Evolutionary conservation across 345 rosid species (phyloP), one percentile per base, ranked within the genome.

Genomic region (Turritis glabra): DNA sequence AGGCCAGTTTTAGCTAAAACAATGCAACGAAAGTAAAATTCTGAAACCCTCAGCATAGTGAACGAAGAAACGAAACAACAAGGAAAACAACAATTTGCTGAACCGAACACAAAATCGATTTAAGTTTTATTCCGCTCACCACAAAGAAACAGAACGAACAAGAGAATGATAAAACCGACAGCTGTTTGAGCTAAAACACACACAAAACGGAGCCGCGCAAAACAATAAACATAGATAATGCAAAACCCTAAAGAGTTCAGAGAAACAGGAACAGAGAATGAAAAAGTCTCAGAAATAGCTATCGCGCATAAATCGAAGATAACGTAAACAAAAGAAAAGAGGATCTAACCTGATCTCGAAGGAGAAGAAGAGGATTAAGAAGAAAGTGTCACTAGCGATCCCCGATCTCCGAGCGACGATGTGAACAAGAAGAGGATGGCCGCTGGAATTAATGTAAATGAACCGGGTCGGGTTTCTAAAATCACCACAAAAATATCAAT

Each of bases 401-500:
- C 7, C 52, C 8, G 33, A 50, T 22, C 74, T 25, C 58, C 59
- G 9, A 59, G 11, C 40, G 27, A 35, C 62, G 54, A 52, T 63
- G 3, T 21, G 63, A 63, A 43, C 55, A 25, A 30, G n/a, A 64
- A n/a, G n/a, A n/a, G n/a, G 17, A 19, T 27, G 46, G 63, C 27
- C 15, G 40, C 35, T 15, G 43, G 33, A 21, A 52, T n/a, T n/a
- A n/a, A 62, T 9, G 8, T 14, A 10, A 10, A 22, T 6, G 1
- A 73, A 22, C 40, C 72, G 77, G 77, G 51, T 46, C 66, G 66
- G 71, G 41, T 21, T 65, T 46, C 33, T 37, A 25, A 3, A 58
- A 7, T 7, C 33, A 47, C 25, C 19, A 3, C 40, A 12, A 17
- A n/a, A 48, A 35, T 59, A 46, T 33, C 60, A 11, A 26, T 13